Evolutionary conservation across 179 eudicot genomes (phyloP).

Genomic region (Patellifolia procumbens): DNA sequence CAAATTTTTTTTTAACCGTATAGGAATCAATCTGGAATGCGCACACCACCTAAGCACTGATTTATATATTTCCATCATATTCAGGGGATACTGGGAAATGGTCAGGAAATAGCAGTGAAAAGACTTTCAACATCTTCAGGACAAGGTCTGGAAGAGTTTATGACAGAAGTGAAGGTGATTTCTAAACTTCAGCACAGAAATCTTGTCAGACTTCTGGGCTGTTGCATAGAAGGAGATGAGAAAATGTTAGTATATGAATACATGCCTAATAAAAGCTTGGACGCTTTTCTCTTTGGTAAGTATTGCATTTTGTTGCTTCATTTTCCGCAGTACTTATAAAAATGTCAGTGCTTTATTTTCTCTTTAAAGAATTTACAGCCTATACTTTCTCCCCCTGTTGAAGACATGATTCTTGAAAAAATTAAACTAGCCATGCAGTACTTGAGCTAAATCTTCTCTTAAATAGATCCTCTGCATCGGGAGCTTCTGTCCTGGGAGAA

Average conservation of each 20-base stretch:
- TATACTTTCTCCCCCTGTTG: too few relatives aligned
- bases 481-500: slow-evolving; percentile 39
- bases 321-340: background rate
- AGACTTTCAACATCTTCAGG: slow-evolving; percentile 50
- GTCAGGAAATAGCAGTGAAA: slow-evolving; percentile 47
- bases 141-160: slow-evolving; percentile 50
- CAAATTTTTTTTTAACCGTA: background rate
- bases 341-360: background rate
- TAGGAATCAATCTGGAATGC: background rate
- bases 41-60: background rate
- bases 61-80: background rate
- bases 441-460: slow-evolving; percentile 4
- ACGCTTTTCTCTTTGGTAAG: slow-evolving; percentile 46
- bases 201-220: slow-evolving; percentile 51
- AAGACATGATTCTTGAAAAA: background rate
- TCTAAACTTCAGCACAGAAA: slow-evolving; percentile 57
- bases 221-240: slow-evolving; percentile 49
- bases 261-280: slow-evolving; percentile 46
- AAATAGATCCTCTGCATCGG: slow-evolving; percentile 31
- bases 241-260: slow-evolving; percentile 49
- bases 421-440: background rate
- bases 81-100: slow-evolving; percentile 34
- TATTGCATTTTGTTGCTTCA: slow-evolving; percentile 3
- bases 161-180: slow-evolving; percentile 51
- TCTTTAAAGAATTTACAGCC: background rate